phyloP scores from a whole-genome alignment of 805 yeast species.

The Zygoascus tannicola region DNA sequence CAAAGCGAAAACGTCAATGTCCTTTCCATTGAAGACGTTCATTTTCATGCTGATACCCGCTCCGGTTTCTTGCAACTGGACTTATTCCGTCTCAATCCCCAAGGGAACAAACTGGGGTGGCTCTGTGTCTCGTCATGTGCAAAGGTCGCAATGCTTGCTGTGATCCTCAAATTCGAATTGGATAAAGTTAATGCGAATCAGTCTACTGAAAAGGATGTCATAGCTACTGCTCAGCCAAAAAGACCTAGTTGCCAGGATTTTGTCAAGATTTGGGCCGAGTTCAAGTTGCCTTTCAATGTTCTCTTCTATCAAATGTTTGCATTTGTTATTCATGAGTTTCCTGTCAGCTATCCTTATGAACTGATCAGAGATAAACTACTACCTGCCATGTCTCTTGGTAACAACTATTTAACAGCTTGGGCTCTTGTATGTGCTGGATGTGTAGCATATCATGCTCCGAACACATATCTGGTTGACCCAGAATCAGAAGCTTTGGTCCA shows the following conservation, averaged over 20 bases:
- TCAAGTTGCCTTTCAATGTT: background rate
- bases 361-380: background rate
- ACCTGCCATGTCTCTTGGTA: background rate
- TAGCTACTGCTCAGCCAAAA: background rate
- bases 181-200: background rate
- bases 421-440: constrained; percentile 7
- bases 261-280: background rate
- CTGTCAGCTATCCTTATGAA: background rate
- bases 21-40: background rate
- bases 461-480: background rate
- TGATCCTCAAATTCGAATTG: background rate
- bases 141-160: constrained; percentile 1
- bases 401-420: constrained; percentile 1
- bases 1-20: background rate
- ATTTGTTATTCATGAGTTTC: background rate
- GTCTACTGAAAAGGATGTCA: background rate
- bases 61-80: background rate
- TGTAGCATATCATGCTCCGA: background rate
- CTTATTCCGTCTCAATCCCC: background rate
- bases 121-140: background rate
- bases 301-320: background rate
- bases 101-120: background rate
- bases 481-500: background rate
- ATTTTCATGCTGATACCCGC: background rate
- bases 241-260: background rate